Conservation (phyloP, 2,329 filamentous ascomycete species). For the Exophiala lecanii-corni region DNA sequence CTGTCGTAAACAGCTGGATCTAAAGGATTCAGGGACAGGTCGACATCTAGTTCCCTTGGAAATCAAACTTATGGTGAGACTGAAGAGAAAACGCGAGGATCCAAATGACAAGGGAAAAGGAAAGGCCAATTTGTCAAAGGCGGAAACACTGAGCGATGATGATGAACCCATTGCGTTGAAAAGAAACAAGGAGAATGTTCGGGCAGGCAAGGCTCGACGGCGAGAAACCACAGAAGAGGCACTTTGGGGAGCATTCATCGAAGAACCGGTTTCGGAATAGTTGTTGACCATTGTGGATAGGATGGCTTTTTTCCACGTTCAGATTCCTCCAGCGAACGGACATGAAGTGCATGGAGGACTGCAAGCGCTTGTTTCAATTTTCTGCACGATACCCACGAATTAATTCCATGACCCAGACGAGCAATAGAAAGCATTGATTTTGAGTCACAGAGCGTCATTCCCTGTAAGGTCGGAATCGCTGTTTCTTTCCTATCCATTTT, state of each 20-base stretch:
- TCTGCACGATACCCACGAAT: no score
- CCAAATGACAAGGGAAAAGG: slow-evolving; percentile 15
- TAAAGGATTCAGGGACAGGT: slow-evolving; percentile 33
- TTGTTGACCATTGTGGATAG: slow-evolving; percentile 1
- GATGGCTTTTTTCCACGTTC: not conserved
- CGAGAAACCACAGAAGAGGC: slow-evolving; percentile 14
- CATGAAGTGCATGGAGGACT: no score
- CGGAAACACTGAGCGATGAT: slow-evolving; percentile 16
- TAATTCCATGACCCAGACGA: no score
- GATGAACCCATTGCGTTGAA: slow-evolving; percentile 6
- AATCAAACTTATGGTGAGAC: slow-evolving; percentile 19
- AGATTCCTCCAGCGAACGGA: no score
- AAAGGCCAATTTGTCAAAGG: slow-evolving; percentile 22
- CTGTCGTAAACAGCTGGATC: slow-evolving; percentile 39
- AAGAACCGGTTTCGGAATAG: not conserved
- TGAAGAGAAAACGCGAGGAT: not conserved
- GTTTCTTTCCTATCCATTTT: no score
- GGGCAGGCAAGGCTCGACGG: slow-evolving; percentile 6
- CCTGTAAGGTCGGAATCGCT: no score
- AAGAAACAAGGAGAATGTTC: slow-evolving; percentile 6
- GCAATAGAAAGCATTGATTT: no score
- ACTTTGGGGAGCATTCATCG: slow-evolving; percentile 14
- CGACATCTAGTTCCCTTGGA: slow-evolving; percentile 23
- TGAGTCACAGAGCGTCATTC: no score
- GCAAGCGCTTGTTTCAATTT: no score